Evolutionary conservation across 345 rosid genomes (phyloP).

Genomic region (Odontarrhena argentea): DNA sequence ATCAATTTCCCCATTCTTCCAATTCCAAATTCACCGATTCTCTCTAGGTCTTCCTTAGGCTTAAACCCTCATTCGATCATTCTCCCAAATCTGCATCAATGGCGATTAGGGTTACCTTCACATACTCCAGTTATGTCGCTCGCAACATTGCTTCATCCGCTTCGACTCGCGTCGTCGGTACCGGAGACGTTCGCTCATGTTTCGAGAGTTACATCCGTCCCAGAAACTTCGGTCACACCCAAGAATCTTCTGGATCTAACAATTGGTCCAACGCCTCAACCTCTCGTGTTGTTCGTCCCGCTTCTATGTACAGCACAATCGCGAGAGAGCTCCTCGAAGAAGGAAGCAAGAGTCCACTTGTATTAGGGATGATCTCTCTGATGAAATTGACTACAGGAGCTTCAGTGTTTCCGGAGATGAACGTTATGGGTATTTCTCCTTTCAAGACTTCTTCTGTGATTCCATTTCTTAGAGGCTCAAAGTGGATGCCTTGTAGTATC

Average conservation of each 20-base stretch:
- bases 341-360: constrained; percentile 46
- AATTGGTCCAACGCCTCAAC: constrained; percentile 20
- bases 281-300: constrained; percentile 21
- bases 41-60: constrained; percentile 42
- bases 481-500: constrained; percentile 76
- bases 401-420: constrained; percentile 41
- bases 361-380: constrained; percentile 56
- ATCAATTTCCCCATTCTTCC: background rate
- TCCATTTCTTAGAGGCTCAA: constrained; percentile 67
- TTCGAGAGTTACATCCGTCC: constrained; percentile 60
- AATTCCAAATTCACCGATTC: constrained; percentile 39
- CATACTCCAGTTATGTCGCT: constrained; percentile 67
- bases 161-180: constrained; percentile 49
- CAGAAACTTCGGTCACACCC: constrained; percentile 46
- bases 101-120: constrained; percentile 77
- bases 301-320: constrained; percentile 49
- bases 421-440: constrained; percentile 55
- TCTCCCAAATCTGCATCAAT: constrained; percentile 47
- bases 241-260: constrained; percentile 47
- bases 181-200: constrained; percentile 51
- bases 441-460: constrained; percentile 62
- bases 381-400: constrained; percentile 51
- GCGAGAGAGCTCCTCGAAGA: constrained; percentile 54
- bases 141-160: constrained; percentile 59
- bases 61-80: constrained; percentile 37